Conservation (phyloP, 73 alveolate genomes). For the Paramecium biaurelia region DNA sequence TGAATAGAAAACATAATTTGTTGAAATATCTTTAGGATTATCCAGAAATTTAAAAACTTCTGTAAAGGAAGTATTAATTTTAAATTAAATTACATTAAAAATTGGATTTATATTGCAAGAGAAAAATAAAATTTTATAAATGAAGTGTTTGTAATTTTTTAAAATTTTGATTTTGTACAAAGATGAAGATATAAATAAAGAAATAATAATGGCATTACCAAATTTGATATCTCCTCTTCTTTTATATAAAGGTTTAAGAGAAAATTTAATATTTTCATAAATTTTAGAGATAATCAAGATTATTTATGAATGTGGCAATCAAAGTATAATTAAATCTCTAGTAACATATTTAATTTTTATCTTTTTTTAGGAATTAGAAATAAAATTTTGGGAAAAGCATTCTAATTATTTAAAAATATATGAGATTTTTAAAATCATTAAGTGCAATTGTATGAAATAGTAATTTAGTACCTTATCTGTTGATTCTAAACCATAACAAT, state of each 20-base stretch:
- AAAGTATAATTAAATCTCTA: neutral
- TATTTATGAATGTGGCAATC: neutral
- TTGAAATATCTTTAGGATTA: neutral
- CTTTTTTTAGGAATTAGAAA: neutral
- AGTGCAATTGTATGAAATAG: neutral
- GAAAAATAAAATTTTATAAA: neutral
- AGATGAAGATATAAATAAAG: neutral
- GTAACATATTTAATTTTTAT: neutral
- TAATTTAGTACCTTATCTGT: neutral
- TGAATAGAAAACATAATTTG: neutral
- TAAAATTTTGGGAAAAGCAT: neutral
- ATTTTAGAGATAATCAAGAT: neutral
- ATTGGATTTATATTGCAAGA: neutral
- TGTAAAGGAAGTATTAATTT: neutral
- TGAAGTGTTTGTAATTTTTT: neutral
- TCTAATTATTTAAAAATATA: neutral
- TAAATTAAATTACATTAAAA: neutral
- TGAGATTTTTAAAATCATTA: neutral
- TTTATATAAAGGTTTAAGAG: neutral
- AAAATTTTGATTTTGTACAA: neutral
- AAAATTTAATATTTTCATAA: neutral
- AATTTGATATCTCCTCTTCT: neutral
- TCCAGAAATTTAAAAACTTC: neutral
- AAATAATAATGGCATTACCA: neutral
- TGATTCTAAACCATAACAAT: neutral